Evolutionary conservation across 2,329 filamentous ascomycete genomes (phyloP).

Genomic region (Fusarium brachygibbosum): DNA sequence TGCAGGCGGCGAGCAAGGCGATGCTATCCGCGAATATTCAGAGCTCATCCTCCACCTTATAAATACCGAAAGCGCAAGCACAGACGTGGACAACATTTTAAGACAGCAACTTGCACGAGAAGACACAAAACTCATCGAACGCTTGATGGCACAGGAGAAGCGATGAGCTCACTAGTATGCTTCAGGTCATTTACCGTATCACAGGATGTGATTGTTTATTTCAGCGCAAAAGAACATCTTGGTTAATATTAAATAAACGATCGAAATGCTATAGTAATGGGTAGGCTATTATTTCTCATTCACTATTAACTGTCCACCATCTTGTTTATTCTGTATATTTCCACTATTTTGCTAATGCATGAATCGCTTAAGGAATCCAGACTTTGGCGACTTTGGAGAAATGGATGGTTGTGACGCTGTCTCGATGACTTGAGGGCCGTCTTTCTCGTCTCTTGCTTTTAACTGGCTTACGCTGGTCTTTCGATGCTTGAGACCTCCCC

Average conservation of each 20-base stretch:
- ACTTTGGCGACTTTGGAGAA: conserved; percentile 53
- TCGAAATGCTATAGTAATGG: conserved; percentile 36
- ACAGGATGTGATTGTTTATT: not conserved
- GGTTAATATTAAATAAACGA: conserved; percentile 24
- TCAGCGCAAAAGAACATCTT: not conserved
- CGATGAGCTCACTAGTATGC: conserved; percentile 38
- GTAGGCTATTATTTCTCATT: conserved; percentile 33
- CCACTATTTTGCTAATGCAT: conserved; percentile 54
- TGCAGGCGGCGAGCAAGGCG: conserved; percentile 66
- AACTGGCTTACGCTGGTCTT: conserved; percentile 54
- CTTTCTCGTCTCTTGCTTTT: conserved; percentile 42
- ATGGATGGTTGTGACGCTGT: conserved; percentile 3
- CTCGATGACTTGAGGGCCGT: conserved; percentile 15
- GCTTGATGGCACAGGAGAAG: conserved; percentile 62
- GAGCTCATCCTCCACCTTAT: conserved; percentile 68
- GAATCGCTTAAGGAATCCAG: conserved; percentile 60
- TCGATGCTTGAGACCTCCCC: conserved; percentile 60
- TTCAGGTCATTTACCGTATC: not conserved
- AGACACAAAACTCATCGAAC: conserved; percentile 64
- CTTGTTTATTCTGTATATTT: not conserved
- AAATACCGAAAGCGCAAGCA: conserved; percentile 49
- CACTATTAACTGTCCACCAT: conserved; percentile 6
- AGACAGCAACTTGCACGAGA: conserved; percentile 62
- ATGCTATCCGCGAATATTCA: conserved; percentile 72
- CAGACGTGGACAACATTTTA: conserved; percentile 56